A percentile compares a stretch with the other conserved stretches of the same genome.
phyloP scores from a whole-genome alignment of 2,329 filamentous ascomycete species.

The Madurella fahalii region DNA sequence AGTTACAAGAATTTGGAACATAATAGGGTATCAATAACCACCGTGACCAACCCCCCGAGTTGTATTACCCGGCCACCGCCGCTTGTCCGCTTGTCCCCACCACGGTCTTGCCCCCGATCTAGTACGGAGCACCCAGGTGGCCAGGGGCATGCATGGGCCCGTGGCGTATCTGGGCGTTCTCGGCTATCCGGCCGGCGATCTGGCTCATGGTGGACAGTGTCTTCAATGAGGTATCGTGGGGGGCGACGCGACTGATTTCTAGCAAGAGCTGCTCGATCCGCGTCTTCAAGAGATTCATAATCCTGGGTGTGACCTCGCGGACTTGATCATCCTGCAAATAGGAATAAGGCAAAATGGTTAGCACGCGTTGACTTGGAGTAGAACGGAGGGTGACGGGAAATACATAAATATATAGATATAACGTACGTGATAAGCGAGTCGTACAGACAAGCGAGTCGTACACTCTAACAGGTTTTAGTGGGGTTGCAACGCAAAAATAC shows the following conservation, averaged over 20 bases:
- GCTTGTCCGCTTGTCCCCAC: not conserved
- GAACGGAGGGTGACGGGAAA: no score
- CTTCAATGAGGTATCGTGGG: constrained; percentile 45
- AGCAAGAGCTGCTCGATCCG: constrained; percentile 51
- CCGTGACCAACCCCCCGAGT: not conserved
- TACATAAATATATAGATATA: no score
- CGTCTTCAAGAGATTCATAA: constrained; percentile 51
- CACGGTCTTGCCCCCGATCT: not conserved
- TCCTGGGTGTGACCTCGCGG: constrained; percentile 52
- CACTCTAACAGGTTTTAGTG: no score
- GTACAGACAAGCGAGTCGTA: no score
- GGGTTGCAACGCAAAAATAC: constrained; percentile 5
- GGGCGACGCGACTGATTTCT: constrained; percentile 45
- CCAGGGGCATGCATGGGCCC: constrained; percentile 12
- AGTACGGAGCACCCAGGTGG: constrained; percentile 16
- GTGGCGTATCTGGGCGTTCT: constrained; percentile 20
- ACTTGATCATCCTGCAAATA: constrained; percentile 49
- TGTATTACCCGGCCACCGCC: not conserved
- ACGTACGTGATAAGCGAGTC: no score
- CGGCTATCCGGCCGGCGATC: constrained; percentile 22
- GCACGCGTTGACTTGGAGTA: not conserved
- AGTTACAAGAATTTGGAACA: not conserved
- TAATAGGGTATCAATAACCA: not conserved
- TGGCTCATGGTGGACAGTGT: constrained; percentile 43
- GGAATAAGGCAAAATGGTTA: constrained; percentile 26